A percentile compares a stretch with the other conserved stretches of the same genome.
Conservation (phyloP, 495 filamentous ascomycete species). For the Polyplosphaeria fusca region DNA sequence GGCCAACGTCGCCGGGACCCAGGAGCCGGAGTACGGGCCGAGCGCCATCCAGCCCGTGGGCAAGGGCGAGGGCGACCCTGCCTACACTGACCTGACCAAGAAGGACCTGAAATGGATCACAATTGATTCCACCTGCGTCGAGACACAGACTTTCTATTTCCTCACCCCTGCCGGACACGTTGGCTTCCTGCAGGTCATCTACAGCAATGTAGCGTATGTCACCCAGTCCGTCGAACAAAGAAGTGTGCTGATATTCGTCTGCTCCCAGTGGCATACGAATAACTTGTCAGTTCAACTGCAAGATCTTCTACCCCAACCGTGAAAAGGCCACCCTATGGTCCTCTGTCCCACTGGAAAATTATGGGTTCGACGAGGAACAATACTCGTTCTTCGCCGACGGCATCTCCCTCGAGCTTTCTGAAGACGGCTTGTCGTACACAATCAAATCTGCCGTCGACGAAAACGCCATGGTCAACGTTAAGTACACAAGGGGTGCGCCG, state of each 20-base stretch:
- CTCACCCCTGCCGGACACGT: slow-evolving; percentile 73
- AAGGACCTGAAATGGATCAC: slow-evolving; percentile 78
- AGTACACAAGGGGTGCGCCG: slow-evolving; percentile 67
- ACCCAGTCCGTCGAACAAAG: neutral
- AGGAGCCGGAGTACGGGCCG: slow-evolving; percentile 94
- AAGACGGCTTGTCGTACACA: slow-evolving; percentile 73
- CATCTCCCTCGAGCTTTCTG: slow-evolving; percentile 75
- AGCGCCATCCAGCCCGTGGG: slow-evolving; percentile 81
- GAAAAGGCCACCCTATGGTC: slow-evolving; percentile 71
- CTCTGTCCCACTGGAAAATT: slow-evolving; percentile 69
- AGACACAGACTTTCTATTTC: slow-evolving; percentile 96
- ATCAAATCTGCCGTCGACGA: slow-evolving; percentile 83
- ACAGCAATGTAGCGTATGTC: slow-evolving; percentile 89
- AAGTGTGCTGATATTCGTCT: slow-evolving; percentile 11
- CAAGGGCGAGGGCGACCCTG: slow-evolving; percentile 70
- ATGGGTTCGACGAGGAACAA: slow-evolving; percentile 80
- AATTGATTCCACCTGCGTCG: slow-evolving; percentile 80
- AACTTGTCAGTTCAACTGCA: slow-evolving; percentile 86
- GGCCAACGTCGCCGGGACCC: slow-evolving; percentile 87
- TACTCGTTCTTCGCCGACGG: slow-evolving; percentile 79
- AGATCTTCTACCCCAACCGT: slow-evolving; percentile 74
- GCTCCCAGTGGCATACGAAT: slow-evolving; percentile 72
- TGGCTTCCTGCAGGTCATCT: slow-evolving; percentile 85
- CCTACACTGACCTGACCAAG: slow-evolving; percentile 74
- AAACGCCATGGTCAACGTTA: slow-evolving; percentile 75